Evolutionary conservation across 2,329 filamentous ascomycete genomes (phyloP), one percentile per base, ranked within the genome.

Genomic region (Domatiomyces catenatus): DNA sequence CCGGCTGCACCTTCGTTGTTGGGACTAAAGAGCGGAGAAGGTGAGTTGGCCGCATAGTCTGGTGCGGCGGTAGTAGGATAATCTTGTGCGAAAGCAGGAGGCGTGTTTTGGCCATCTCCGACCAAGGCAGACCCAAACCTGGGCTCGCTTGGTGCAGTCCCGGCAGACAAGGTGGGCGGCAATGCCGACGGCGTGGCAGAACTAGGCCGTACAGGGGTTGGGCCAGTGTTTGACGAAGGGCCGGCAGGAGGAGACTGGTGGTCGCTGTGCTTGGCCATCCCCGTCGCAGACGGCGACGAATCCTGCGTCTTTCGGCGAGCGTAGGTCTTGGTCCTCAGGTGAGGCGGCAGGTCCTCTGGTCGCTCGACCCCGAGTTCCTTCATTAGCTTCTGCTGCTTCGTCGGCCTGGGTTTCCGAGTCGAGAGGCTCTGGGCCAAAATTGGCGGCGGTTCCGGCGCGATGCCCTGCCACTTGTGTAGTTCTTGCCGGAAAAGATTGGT

Each of bases 401-500:
- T 98, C 7, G 92, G 92, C 7, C 92, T 81, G 42, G 92, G 92
- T 67, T 98, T 98, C 52, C 92, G 79, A 3, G 92, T 98, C 47
- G 89, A 95, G 55, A 89, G 77, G 0, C 90, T 96, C 15, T 83
- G 78, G 54, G 94, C 84, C 8, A 94, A 75, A 39, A 93, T 81
- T 19, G 89, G 89, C 2, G 92, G 92, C 10, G 92, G 74, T 12
- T 86, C 77, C 0, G 87, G 84, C 1, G 92, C 89, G 22, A 96
- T 86, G 2, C 89, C 89, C 42, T 83, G 87, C 84, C 86, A 94
- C 63, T 87, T 93, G 68, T 98, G 92, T 51, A 98, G 74, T 63
- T 95, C 88, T 64, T 94, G 88, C 20, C 90, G 82, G 71, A 98
- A 90, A 66, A 93, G 94, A 63, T 98, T 98, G n/a, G 90, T 95